Conservation (phyloP, 306 rosid species). For the Gastrolobium bilobum region DNA sequence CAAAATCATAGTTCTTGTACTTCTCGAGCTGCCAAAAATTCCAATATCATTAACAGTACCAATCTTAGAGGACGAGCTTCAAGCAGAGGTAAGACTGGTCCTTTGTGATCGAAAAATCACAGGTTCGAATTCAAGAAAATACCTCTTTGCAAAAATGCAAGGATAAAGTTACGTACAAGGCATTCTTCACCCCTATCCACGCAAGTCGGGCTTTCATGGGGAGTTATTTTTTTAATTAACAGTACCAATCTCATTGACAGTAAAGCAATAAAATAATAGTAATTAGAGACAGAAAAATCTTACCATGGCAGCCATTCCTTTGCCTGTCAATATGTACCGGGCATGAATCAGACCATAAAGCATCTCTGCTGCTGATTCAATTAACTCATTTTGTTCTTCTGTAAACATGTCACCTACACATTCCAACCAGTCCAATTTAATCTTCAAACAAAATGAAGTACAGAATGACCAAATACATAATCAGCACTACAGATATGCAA, state of each 20-base stretch:
- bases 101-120: no score
- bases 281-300: conserved; percentile 24
- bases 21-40: conserved; percentile 77
- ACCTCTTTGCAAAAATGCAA: no score
- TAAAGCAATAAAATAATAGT: neutral
- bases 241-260: neutral
- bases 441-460: conserved; percentile 4
- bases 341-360: conserved; percentile 98
- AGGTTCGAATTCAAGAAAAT: no score
- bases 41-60: conserved; percentile 32
- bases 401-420: conserved; percentile 91
- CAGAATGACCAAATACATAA: conserved; percentile 18
- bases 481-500: neutral
- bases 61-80: neutral
- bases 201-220: no score
- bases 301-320: conserved; percentile 98
- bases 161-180: no score
- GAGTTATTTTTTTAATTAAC: no score
- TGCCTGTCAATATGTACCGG: conserved; percentile 89
- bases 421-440: conserved; percentile 40
- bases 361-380: conserved; percentile 99
- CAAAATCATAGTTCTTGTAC: conserved; percentile 94
- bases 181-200: no score
- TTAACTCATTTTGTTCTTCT: conserved; percentile 95
- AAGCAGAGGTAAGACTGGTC: no score